Base-by-base conservation (phyloP, 305 asterid genomes). In the Fraxinus albicans region DNA sequence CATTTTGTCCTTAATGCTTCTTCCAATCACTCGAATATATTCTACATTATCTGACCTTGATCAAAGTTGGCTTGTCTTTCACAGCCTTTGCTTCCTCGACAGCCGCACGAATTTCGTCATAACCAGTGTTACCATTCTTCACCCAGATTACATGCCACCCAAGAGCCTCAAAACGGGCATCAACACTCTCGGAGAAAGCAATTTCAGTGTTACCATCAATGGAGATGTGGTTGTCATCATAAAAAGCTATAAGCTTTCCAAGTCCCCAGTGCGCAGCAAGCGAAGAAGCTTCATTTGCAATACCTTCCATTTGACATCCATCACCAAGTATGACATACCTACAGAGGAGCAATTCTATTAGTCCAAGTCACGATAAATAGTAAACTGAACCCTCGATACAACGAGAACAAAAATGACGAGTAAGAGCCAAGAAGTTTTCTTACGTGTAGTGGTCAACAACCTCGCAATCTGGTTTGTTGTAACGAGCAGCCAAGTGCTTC, bases 241-340 rank as follows among this genome's bases (percentile, higher is more conserved):
- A 97, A 23, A 96, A 91, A 21, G 99, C 99, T 87, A 97, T 97
- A 84, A 97, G 88, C 88, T 97, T 97, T 79, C 99, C 99, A 21
- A 97, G 98, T 50, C 99, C 99, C 99, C 99, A 95, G 55, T 95
- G 99, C 12, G 94, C 99, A 86, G 98, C 99, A 76, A 97, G 95
- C 84, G 99, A 97, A 89, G 93, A 88, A 53, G 91, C 99, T 90
- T 97, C 99, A 38, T 97, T 93, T 8, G 99, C 87, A 82, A 97
- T 85, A 73, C 99, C 99, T 93, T 97, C 99, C 99, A 97, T 97
- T 88, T 95, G 97, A 84, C 99, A 97, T 44, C 99, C 99, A 91
- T 96, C 99, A 75, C 99, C 99, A 42, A 96, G 89, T 27, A 96
- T 91, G 69, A 0, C n/a, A 80, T 96, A 94, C 40, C 99, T 94